Percentiles rank a stretch among this genome's conserved stretches.
Evolutionary conservation across 768 basidiomycete genomes (phyloP).

Genomic region (Boletus barrowsii): DNA sequence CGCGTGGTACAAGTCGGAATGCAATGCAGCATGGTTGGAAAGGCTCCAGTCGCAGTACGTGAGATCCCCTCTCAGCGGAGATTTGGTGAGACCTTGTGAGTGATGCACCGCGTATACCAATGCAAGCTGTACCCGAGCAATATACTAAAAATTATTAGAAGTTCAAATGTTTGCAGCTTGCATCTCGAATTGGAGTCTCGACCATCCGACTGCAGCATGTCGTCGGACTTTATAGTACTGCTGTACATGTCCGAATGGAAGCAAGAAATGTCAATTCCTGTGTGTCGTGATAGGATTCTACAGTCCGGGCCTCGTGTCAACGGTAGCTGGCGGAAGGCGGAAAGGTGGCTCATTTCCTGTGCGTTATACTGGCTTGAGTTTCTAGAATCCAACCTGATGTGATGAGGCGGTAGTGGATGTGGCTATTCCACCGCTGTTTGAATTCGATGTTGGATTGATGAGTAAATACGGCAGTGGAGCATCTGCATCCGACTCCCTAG

Average conservation of each 20-base stretch:
- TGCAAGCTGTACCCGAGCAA: no score
- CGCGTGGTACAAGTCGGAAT: background rate
- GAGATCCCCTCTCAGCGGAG: background rate
- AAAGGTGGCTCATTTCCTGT: background rate
- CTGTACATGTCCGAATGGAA: conserved; percentile 6
- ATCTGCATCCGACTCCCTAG: no score
- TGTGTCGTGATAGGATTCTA: background rate
- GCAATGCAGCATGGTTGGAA: conserved; percentile 5
- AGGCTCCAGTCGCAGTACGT: background rate
- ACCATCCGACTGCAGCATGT: no score
- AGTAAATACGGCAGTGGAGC: no score
- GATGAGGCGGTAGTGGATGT: no score
- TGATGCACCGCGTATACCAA: background rate
- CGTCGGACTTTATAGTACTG: no score
- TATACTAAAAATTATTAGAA: no score
- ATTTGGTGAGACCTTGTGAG: background rate
- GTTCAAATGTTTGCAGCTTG: no score
- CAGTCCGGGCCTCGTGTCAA: background rate
- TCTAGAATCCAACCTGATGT: no score
- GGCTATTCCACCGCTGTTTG: no score
- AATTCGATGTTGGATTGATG: no score
- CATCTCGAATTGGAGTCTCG: no score
- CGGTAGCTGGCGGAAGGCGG: background rate
- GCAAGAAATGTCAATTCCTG: background rate
- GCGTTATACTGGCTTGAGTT: background rate